These are phyloP conservation scores for Raphanus raphanistrum DNA, from an alignment of 345 rosid species.

Conservation along the genomic window DNA sequence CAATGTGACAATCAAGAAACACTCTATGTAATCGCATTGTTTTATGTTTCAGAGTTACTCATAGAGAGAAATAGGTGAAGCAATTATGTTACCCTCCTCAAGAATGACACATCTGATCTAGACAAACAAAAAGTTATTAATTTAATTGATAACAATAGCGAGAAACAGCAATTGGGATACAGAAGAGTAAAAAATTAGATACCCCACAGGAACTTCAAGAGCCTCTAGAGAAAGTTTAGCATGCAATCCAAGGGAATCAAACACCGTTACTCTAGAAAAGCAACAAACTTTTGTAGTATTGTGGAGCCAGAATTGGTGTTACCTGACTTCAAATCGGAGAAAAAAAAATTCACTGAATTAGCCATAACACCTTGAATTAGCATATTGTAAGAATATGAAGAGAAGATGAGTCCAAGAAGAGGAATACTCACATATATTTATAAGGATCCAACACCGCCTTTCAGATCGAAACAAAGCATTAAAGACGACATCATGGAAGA, in stretches of 20 bases:
- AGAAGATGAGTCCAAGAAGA: no score
- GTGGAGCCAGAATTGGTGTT: neutral
- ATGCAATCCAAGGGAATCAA: conserved; percentile 34
- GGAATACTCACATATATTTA: no score
- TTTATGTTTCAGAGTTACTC: no score
- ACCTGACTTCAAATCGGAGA: conserved; percentile 39
- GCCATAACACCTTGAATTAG: no score
- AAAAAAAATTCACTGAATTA: no score
- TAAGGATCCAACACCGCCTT: no score
- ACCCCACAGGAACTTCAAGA: conserved; percentile 90
- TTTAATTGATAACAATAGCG: neutral
- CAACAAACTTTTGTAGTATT: neutral
- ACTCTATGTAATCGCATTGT: neutral
- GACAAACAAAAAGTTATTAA: neutral
- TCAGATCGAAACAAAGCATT: no score
- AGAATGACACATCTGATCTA: conserved; percentile 55
- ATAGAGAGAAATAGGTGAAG: neutral
- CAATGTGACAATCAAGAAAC: neutral
- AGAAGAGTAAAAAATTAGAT: neutral
- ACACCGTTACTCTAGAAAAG: neutral
- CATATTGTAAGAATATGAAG: no score
- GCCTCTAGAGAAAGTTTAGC: conserved; percentile 70
- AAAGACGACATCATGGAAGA: no score
- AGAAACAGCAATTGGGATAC: neutral
- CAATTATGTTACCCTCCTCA: conserved; percentile 16